Base-by-base conservation (phyloP, 495 filamentous ascomycete genomes). In the Penicillium coffeae region DNA sequence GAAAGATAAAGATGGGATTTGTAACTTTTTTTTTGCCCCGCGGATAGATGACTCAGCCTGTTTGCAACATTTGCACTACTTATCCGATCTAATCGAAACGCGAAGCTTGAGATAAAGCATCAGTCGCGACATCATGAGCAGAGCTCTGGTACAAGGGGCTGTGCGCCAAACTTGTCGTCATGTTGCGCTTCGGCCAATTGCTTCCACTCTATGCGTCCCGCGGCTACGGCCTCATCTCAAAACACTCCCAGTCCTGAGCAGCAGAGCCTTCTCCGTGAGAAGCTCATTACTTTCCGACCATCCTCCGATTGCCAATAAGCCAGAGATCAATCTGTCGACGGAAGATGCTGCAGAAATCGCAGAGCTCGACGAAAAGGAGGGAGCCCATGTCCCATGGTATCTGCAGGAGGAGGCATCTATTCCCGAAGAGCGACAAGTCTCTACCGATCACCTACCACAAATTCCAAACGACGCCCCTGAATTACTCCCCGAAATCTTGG, bases 351-450 rank as follows among this genome's bases (percentile, higher is more conserved):
- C 38, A 5, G 2, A 22, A 1, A 45, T 51, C 18, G 3, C 35
- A 15, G 55, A 62, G 14, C 27, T 30, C 8, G 47, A 44, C 14
- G n/a, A 32, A 7, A 8, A 51, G 0, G 20, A 41, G 12, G 20
- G 51, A 14, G 50, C 65, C 0, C 56, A 66, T 50, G 55, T 78
- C 1, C 91, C 92, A 5, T 98, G 93, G 93, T 96, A 95, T 68
- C 79, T 96, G 35, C 84, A 90, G 63, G 83, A 87, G 53, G 77
- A 89, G 52, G 56, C 63, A 21, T 63, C 71, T 13, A 48, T 59
- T 36, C 62, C 68, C 32, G 72, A 75, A 42, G 58, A 75, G 7
- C 71, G 71, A 38, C 72, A 82, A 1, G 56, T 87, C 46, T 74
- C 83, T 21, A 79, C 74, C 27, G 79, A 87, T 53, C 73, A 80